Percentiles rank a stretch among this genome's conserved stretches.
Evolutionary conservation across 129 eudicot species (phyloP).

Genomic region (Flaveria robusta): DNA sequence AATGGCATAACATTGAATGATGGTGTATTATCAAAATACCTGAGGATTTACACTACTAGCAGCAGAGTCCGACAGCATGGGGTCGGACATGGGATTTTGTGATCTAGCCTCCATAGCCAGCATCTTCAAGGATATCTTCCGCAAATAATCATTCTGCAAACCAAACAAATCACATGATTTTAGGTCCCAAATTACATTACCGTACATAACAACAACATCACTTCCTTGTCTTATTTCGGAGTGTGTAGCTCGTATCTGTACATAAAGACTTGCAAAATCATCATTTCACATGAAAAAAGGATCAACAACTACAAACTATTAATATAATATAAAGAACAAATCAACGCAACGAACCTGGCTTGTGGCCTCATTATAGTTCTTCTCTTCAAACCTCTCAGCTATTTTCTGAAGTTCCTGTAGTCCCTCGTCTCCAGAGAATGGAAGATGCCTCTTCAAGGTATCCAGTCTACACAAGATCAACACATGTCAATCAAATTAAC

Average conservation of each 20-base stretch:
- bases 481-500: slow-evolving; percentile 1
- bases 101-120: slow-evolving; percentile 69
- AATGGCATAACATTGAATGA: neutral
- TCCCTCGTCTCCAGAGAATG: slow-evolving; percentile 75
- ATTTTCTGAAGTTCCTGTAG: slow-evolving; percentile 57
- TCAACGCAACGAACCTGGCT: slow-evolving; percentile 50
- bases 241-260: neutral
- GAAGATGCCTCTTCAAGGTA: slow-evolving; percentile 71
- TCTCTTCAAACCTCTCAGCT: slow-evolving; percentile 73
- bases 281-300: neutral
- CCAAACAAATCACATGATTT: neutral
- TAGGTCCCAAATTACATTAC: slow-evolving; percentile 4
- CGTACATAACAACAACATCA: neutral
- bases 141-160: slow-evolving; percentile 75
- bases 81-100: slow-evolving; percentile 50
- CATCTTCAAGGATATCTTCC: slow-evolving; percentile 78
- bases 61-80: slow-evolving; percentile 52
- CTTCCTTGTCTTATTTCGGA: neutral
- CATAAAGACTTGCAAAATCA: slow-evolving; percentile 9
- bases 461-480: slow-evolving; percentile 52
- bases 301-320: neutral
- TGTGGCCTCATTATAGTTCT: slow-evolving; percentile 59
- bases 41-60: slow-evolving; percentile 39
- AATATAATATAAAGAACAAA: neutral
- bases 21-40: slow-evolving; percentile 39